Evolutionary conservation across 768 basidiomycete genomes (phyloP).

Genomic region (Grammothele lineata): DNA sequence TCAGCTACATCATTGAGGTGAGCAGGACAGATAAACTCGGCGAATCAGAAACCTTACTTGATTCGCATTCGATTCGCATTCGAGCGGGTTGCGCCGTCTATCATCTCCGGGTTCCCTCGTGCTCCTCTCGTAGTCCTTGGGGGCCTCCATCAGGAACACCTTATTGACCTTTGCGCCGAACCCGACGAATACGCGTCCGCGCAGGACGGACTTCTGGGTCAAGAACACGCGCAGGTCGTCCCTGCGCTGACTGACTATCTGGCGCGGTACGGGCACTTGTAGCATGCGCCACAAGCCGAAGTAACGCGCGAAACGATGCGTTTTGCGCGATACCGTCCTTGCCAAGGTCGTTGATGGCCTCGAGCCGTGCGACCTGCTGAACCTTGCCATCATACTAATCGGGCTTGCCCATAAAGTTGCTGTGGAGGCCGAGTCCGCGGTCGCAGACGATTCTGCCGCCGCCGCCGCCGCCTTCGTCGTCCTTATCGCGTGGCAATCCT

Average conservation of each 20-base stretch:
- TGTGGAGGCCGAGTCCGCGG: conserved; percentile 62
- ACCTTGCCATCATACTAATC: conserved; percentile 70
- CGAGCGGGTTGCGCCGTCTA: conserved; percentile 58
- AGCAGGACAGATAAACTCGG: too few species aligned
- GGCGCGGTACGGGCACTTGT: conserved; percentile 47
- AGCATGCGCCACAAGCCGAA: conserved; percentile 63
- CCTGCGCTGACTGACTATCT: conserved; percentile 21
- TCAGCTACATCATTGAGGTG: conserved; percentile 54
- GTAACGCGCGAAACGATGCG: conserved; percentile 60
- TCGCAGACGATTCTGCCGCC: too few species aligned
- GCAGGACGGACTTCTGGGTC: conserved; percentile 50
- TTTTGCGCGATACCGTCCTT: conserved; percentile 52
- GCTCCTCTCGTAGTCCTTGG: conserved; percentile 42
- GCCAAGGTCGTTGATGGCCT: conserved; percentile 35
- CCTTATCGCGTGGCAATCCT: too few species aligned
- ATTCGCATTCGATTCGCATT: conserved; percentile 40
- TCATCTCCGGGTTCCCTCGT: conserved; percentile 42
- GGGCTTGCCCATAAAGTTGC: conserved; percentile 38
- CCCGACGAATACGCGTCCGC: conserved; percentile 60
- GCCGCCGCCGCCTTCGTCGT: too few species aligned
- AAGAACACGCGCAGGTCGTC: conserved; percentile 35
- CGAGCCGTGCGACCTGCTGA: conserved; percentile 50
- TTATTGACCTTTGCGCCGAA: conserved; percentile 62
- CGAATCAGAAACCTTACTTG: conserved; percentile 46
- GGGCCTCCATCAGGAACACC: conserved; percentile 56